A percentile compares a stretch with the other conserved stretches of the same genome.
Conservation (phyloP, 2,329 filamentous ascomycete species). For the Ceratocystis variospora region DNA sequence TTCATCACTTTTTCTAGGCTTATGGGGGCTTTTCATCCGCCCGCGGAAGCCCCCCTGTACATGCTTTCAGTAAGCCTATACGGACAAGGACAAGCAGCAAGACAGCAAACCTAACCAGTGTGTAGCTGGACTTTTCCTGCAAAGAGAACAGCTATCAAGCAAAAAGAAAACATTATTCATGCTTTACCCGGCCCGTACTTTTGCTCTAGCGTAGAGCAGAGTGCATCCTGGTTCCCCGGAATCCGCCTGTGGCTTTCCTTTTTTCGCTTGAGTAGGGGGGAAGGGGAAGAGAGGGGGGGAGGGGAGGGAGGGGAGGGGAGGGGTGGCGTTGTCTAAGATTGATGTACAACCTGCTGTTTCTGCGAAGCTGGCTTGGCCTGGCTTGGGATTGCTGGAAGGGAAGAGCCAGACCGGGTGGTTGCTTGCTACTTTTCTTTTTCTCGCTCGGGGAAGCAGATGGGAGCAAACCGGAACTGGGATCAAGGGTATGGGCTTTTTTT, state of each 20-base stretch:
- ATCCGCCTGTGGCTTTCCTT: background rate
- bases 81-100: too few relatives aligned
- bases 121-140: background rate
- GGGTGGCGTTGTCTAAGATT: background rate
- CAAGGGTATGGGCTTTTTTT: background rate
- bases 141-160: background rate
- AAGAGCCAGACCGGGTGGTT: background rate
- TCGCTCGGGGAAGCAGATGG: constrained; percentile 1
- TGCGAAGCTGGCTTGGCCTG: background rate
- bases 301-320: background rate
- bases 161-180: background rate
- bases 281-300: background rate
- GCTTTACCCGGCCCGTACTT: background rate
- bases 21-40: too few relatives aligned
- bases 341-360: background rate
- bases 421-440: background rate
- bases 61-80: too few relatives aligned
- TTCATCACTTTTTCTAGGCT: background rate
- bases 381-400: background rate
- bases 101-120: too few relatives aligned
- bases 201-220: background rate
- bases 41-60: too few relatives aligned
- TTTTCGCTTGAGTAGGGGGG: background rate
- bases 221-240: background rate
- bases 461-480: background rate